phyloP scores from a whole-genome alignment of 1,284 basidiomycete genomes.

The Fomitopsis schrenkii region DNA sequence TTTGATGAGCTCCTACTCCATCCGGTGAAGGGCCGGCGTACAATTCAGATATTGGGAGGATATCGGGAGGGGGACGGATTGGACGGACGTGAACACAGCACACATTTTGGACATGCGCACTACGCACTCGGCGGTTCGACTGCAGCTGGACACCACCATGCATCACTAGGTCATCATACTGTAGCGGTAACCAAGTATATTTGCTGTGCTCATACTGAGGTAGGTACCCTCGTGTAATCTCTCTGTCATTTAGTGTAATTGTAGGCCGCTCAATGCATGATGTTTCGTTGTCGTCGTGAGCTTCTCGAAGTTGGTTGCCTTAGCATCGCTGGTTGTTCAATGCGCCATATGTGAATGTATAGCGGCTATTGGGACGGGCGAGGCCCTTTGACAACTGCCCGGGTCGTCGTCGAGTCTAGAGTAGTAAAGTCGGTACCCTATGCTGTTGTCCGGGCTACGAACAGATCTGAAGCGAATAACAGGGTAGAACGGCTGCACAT shows the following conservation, averaged over 20 bases:
- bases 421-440: too few species aligned
- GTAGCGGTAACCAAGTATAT: constrained; percentile 1
- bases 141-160: background rate
- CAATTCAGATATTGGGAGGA: background rate
- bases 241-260: background rate
- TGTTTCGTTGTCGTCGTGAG: background rate
- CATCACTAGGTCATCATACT: background rate
- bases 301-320: too few species aligned
- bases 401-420: too few species aligned
- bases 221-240: background rate
- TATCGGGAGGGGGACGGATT: background rate
- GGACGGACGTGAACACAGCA: background rate
- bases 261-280: background rate
- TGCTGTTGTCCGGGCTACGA: too few species aligned
- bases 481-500: too few species aligned
- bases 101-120: background rate
- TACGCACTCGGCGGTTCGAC: background rate
- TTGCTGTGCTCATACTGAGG: background rate
- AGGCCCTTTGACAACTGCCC: too few species aligned
- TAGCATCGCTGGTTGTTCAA: too few species aligned
- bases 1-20: background rate
- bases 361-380: too few species aligned
- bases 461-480: too few species aligned
- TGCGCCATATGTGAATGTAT: too few species aligned
- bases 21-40: background rate